Evolutionary conservation across 2,329 filamentous ascomycete species (phyloP), one percentile per base, ranked within the genome.

Genomic region (Talaromyces islandicus): DNA sequence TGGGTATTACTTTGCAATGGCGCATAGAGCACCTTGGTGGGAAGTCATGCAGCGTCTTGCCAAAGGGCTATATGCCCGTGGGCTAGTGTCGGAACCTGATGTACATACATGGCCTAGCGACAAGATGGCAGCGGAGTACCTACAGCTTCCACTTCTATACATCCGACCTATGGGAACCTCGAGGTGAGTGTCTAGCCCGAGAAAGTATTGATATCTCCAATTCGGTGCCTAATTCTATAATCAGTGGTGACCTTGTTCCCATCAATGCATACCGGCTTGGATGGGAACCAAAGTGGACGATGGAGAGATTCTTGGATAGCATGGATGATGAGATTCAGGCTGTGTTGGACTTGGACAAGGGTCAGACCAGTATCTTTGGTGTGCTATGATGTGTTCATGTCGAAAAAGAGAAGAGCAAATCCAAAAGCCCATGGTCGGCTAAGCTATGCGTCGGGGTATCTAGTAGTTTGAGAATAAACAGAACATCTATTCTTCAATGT

Each of bases 291-390:
- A 24, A 50, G 41, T 57, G 55, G 55, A 24, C 29, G 10, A 7
- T 30, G 29, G 38, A 57, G n/a, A 50, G 7, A 4, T 57, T 57
- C 14, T 4, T 57, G 11, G 43, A 50, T n/a, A 57, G 55, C 43
- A 21, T 57, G 41, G 55, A 57, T 35, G 43, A 57, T 35, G 55
- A 57, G 29, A 27, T 57, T 21, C 55, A 57, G 9, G 55, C 55
- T 6, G 41, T 57, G 25, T 21, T 56, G 24, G 54, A 56, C 7
- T 29, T 48, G 7, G 55, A 57, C n/a, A 57, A 14, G 6, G 41
- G 27, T 3, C n/a, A 57, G 25, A 43, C 24, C 19, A 50, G 19
- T 29, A 48, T 57, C n/a, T 57, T 51, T 25, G 27, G n/a, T 19
- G 55, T 21, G 27, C n/a, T 57, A 35, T 25, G 27, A 27, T 19